Percentiles rank a stretch among this genome's conserved stretches.
These are phyloP conservation scores for Neurospora cerealis DNA, from an alignment of 495 filamentous ascomycete genomes.

Conservation along the genomic window DNA sequence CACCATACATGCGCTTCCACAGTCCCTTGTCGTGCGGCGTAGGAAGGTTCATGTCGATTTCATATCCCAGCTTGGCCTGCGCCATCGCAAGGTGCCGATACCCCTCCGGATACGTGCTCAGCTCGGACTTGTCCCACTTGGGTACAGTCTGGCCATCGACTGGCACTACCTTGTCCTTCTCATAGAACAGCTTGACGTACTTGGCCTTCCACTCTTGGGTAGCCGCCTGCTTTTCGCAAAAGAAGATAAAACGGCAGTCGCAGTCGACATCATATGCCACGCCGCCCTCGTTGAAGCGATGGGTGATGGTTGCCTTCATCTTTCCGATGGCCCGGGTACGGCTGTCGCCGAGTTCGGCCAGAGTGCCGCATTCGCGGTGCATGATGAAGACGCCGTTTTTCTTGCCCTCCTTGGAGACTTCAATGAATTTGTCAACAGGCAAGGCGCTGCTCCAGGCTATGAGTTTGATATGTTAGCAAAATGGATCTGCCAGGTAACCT, in stretches of 20 bases:
- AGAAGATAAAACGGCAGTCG: conserved; percentile 56
- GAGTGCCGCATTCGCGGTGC: conserved; percentile 52
- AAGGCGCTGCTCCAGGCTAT: conserved; percentile 48
- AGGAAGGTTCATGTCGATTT: conserved; percentile 29
- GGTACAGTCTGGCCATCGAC: conserved; percentile 44
- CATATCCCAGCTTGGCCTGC: conserved; percentile 34
- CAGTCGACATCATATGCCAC: conserved; percentile 49
- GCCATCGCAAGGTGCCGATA: conserved; percentile 47
- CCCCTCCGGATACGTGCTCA: conserved; percentile 42
- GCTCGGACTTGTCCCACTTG: conserved; percentile 33
- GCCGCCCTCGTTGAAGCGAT: conserved; percentile 41
- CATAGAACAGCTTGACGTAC: conserved; percentile 57
- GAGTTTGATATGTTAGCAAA: background rate
- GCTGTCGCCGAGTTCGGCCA: conserved; percentile 45
- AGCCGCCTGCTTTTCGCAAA: conserved; percentile 37
- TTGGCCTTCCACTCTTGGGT: conserved; percentile 44
- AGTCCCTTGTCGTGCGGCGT: conserved; percentile 22
- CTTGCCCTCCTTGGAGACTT: conserved; percentile 49
- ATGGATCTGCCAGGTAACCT: background rate
- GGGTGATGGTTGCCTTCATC: conserved; percentile 63
- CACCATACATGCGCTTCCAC: conserved; percentile 32
- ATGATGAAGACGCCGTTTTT: conserved; percentile 55
- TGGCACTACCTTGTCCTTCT: conserved; percentile 57
- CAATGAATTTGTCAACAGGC: conserved; percentile 46
- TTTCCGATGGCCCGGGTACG: conserved; percentile 52